A percentile compares a stretch with the other conserved stretches of the same genome.
These are phyloP conservation scores for Fusarium verticillioides DNA, from an alignment of 2,329 filamentous ascomycete genomes.

Conservation along the genomic window DNA sequence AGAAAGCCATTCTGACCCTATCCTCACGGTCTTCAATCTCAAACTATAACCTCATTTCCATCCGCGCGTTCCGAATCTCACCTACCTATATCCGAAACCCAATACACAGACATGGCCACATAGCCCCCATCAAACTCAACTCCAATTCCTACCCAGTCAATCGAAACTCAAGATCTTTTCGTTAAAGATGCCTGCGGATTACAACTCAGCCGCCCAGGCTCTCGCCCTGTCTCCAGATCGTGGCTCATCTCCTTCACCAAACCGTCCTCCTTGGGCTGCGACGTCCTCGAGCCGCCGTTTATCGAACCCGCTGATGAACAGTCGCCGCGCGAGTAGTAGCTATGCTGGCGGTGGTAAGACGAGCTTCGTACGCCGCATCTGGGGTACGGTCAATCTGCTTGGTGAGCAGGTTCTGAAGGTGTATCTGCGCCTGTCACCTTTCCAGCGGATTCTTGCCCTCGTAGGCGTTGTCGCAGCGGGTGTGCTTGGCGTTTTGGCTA, in stretches of 20 bases:
- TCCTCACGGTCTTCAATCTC: constrained; percentile 4
- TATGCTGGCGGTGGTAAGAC: constrained; percentile 22
- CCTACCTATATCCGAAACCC: background rate
- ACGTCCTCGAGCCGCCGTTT: constrained; percentile 50
- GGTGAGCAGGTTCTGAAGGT: constrained; percentile 58
- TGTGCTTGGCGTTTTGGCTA: constrained; percentile 71
- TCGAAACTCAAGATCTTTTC: background rate
- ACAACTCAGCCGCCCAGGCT: constrained; percentile 60
- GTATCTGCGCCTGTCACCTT: constrained; percentile 66
- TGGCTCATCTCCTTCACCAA: constrained; percentile 47
- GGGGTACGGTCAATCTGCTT: constrained; percentile 53
- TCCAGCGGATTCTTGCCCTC: constrained; percentile 71
- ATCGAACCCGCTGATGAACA: constrained; percentile 54
- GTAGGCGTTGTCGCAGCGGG: constrained; percentile 61
- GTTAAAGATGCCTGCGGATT: constrained; percentile 62
- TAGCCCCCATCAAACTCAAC: constrained; percentile 4
- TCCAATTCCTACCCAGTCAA: background rate
- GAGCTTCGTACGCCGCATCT: constrained; percentile 49
- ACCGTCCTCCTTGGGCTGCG: constrained; percentile 43
- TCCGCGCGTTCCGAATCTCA: constrained; percentile 36
- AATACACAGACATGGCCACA: constrained; percentile 33
- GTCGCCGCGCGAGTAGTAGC: constrained; percentile 37
- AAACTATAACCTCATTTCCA: constrained; percentile 16
- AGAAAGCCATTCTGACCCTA: background rate
- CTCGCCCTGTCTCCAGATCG: constrained; percentile 57